These are phyloP conservation scores for Acacia confusa DNA, from an alignment of 306 rosid genomes.

Conservation along the genomic window DNA sequence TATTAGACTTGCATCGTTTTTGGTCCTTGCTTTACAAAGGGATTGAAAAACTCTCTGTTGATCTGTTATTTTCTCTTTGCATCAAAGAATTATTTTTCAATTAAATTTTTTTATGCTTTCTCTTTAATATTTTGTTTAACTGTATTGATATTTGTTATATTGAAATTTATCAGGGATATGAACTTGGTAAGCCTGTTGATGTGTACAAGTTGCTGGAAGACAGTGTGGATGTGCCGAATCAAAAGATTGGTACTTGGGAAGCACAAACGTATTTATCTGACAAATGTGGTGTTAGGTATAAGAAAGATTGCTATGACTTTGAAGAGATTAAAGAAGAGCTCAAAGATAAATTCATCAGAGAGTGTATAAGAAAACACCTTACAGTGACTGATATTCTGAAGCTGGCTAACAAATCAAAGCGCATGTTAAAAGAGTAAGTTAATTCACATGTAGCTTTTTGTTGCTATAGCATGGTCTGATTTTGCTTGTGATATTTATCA, in stretches of 20 bases:
- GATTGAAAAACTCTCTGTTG: background rate
- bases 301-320: slow-evolving; percentile 38
- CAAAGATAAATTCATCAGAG: slow-evolving; percentile 29
- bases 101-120: background rate
- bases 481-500: slow-evolving; percentile 13
- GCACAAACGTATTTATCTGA: slow-evolving; percentile 30
- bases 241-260: slow-evolving; percentile 32
- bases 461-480: background rate
- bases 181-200: slow-evolving; percentile 55
- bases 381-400: slow-evolving; percentile 56
- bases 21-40: background rate
- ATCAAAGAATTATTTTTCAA: background rate
- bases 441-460: slow-evolving; percentile 23
- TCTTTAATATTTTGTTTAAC: background rate
- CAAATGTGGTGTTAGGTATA: slow-evolving; percentile 47
- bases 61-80: background rate
- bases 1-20: background rate
- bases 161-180: slow-evolving; percentile 52
- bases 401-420: slow-evolving; percentile 41
- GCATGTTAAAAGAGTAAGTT: slow-evolving; percentile 74
- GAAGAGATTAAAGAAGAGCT: slow-evolving; percentile 44
- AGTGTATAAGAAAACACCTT: slow-evolving; percentile 42
- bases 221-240: slow-evolving; percentile 37
- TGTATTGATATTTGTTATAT: slow-evolving; percentile 22
- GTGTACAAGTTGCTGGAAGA: slow-evolving; percentile 56